These are phyloP conservation scores for Fereydounia khargensis DNA, from an alignment of 1,284 basidiomycete species.

Conservation along the genomic window DNA sequence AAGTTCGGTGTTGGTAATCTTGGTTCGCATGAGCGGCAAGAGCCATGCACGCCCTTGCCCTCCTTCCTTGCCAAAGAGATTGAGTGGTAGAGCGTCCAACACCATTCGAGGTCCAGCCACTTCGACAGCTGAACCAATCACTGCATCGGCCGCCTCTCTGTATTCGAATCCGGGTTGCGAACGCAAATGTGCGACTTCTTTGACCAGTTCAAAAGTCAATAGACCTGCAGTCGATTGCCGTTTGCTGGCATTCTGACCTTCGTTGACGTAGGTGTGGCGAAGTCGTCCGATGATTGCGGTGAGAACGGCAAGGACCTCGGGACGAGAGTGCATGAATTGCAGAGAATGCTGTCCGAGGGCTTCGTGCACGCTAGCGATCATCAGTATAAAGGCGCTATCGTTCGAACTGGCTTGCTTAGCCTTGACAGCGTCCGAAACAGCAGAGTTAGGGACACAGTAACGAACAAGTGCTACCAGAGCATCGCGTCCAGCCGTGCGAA, in stretches of 20 bases:
- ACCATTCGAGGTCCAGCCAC: constrained; percentile 81
- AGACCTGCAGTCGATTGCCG: constrained; percentile 63
- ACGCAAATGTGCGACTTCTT: constrained; percentile 73
- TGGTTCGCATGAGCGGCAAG: constrained; percentile 80
- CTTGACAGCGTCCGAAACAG: constrained; percentile 30
- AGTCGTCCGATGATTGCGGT: constrained; percentile 42
- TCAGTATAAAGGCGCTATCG: constrained; percentile 23
- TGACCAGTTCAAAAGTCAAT: constrained; percentile 72
- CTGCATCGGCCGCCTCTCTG: constrained; percentile 81
- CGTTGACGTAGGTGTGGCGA: constrained; percentile 36
- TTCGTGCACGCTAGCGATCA: constrained; percentile 43
- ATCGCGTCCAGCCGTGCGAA: constrained; percentile 43
- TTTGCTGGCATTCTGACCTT: constrained; percentile 59
- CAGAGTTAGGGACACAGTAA: constrained; percentile 48
- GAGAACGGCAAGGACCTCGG: constrained; percentile 48
- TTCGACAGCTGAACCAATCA: constrained; percentile 77
- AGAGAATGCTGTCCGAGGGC: constrained; percentile 50
- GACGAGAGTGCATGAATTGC: constrained; percentile 43
- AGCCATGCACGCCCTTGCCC: constrained; percentile 80
- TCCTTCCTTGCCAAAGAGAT: constrained; percentile 62
- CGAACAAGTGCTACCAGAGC: constrained; percentile 42
- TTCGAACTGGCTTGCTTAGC: constrained; percentile 22
- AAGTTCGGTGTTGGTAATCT: constrained; percentile 74
- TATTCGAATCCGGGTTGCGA: constrained; percentile 80
- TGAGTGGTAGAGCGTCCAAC: constrained; percentile 75